Evolutionary conservation across 2,329 filamentous ascomycete species (phyloP), one percentile per base, ranked within the genome.

Genomic region (Xylaria sp.): DNA sequence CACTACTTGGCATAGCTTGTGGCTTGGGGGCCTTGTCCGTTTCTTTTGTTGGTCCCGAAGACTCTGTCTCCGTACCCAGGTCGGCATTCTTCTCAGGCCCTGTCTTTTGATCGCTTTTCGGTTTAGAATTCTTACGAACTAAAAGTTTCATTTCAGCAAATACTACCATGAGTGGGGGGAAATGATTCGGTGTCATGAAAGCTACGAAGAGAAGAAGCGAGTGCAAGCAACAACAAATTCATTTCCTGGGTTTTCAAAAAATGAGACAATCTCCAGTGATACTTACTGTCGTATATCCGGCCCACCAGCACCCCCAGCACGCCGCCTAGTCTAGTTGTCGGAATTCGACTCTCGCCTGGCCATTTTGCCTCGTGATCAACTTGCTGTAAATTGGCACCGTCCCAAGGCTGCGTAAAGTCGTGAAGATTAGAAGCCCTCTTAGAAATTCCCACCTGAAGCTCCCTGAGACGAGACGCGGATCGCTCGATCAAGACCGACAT

Each of bases 401-500:
- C 89, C 89, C 89, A 92, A 1, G 87, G 81, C 62, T 86, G 86
- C 1, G 85, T 85, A 82, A 90, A 92, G 68, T 90, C 82, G 44
- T 65, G 57, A 23, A 80, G 77, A 56, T 76, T 74, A 1, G 76
- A 72, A 28, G 82, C 84, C 65, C 82, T 84, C 41, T 82, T 77
- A 5, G 92, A 89, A 65, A 96, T 89, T 6, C 93, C 92, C 5
- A 96, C 86, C 52, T 92, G 86, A 41, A 97, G 84, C 78, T 95
- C 93, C 37, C 87, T 86, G 18, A 96, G 82, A 51, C 85, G 85
- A 70, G 86, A 84, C 68, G 88, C 84, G 13, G 92, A 95, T 28
- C 90, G 88, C 69, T 91, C 90, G 69, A 96, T 89, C 13, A 96
- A 84, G 51, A 93, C 84, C 63, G 91, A 91, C 88, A 96, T 91